A percentile compares a stretch with the other conserved stretches of the same genome.
Evolutionary conservation across 2,329 filamentous ascomycete species (phyloP).

Genomic region (Botrytis fragariae): DNA sequence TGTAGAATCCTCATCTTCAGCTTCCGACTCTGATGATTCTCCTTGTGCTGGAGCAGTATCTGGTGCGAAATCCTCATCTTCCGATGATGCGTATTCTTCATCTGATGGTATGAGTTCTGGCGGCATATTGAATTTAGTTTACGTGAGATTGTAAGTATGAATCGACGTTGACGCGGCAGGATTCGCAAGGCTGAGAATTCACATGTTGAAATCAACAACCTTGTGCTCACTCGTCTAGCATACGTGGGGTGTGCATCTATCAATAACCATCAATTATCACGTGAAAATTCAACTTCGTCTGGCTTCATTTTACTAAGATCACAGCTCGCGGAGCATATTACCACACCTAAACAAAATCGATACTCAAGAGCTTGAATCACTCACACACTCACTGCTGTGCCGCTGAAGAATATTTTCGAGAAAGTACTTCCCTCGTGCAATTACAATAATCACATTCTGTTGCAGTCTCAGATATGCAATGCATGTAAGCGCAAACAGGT

Average conservation of each 20-base stretch:
- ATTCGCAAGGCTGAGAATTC: constrained; percentile 14
- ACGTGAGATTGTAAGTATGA: neutral
- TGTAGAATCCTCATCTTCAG: constrained; percentile 40
- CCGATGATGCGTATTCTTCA: constrained; percentile 64
- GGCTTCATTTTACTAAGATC: neutral
- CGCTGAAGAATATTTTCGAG: neutral
- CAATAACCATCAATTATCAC: neutral
- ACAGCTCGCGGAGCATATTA: neutral
- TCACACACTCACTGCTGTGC: neutral
- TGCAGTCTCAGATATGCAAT: constrained; percentile 8
- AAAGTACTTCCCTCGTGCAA: neutral
- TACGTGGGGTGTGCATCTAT: neutral
- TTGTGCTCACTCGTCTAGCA: neutral
- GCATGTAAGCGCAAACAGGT: neutral
- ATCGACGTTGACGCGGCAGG: constrained; percentile 4
- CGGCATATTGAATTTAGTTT: constrained; percentile 29
- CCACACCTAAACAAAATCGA: neutral
- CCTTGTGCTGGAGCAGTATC: constrained; percentile 48
- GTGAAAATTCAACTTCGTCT: fast-evolving
- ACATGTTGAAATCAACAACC: neutral
- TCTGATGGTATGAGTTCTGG: constrained; percentile 35
- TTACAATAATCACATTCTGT: neutral
- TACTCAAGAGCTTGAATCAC: neutral
- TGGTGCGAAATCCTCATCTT: constrained; percentile 73
- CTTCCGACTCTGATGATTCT: constrained; percentile 50